These are phyloP conservation scores for Teratosphaeria gauchensis DNA, from an alignment of 2,329 filamentous ascomycete species.

Conservation along the genomic window DNA sequence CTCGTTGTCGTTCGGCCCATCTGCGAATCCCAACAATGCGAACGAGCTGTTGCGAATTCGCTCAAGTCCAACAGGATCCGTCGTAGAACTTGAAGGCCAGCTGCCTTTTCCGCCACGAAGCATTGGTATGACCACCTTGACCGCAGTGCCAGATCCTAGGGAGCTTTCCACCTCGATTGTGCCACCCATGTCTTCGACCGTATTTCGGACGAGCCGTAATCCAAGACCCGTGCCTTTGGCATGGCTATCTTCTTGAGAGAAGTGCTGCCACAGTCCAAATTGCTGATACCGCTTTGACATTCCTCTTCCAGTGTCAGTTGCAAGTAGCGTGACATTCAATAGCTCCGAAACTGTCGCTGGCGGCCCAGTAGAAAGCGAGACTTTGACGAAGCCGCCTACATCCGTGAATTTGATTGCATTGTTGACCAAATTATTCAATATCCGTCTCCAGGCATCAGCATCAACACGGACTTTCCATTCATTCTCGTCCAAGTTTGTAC, in stretches of 20 bases:
- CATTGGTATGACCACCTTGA: constrained; percentile 7
- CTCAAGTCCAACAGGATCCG: background rate
- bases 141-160: constrained; percentile 27
- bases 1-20: background rate
- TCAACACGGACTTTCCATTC: background rate
- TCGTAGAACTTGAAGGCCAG: background rate
- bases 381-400: constrained; percentile 30
- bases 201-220: constrained; percentile 50
- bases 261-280: constrained; percentile 51
- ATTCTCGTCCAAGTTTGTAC: background rate
- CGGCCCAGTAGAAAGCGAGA: constrained; percentile 25
- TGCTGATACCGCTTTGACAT: constrained; percentile 54
- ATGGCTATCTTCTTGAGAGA: constrained; percentile 53
- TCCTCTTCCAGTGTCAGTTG: constrained; percentile 55
- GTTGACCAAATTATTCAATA: constrained; percentile 40
- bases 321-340: constrained; percentile 17
- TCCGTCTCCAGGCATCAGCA: constrained; percentile 13
- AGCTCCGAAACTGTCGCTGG: constrained; percentile 3
- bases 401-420: constrained; percentile 39
- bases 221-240: constrained; percentile 54
- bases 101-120: background rate
- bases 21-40: background rate
- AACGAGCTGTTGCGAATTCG: background rate
- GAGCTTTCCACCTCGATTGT: constrained; percentile 48
- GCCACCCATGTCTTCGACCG: constrained; percentile 53